These are phyloP conservation scores for Cornus kousa DNA, from an alignment of 148 eudicot genomes.

Conservation along the genomic window DNA sequence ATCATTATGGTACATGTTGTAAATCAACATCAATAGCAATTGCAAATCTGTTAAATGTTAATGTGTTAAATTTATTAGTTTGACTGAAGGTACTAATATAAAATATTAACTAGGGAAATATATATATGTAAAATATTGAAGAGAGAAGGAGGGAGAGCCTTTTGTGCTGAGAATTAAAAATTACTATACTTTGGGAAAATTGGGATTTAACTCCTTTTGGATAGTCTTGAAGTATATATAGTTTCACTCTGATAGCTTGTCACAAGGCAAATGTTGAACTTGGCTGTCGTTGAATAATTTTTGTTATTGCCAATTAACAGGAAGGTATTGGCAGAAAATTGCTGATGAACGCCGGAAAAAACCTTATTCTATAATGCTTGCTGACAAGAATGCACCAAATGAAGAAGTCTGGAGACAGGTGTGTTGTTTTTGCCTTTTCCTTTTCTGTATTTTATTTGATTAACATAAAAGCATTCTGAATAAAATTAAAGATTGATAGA, in stretches of 20 bases:
- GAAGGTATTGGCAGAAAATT: slow-evolving; percentile 80
- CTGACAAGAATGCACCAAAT: slow-evolving; percentile 99
- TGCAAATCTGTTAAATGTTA: background rate
- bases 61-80: background rate
- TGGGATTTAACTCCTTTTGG: background rate
- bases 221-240: background rate
- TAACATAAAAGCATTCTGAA: background rate
- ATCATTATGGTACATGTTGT: too few relatives aligned
- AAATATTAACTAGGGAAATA: too few relatives aligned
- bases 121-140: too few relatives aligned
- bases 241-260: background rate
- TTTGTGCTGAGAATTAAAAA: too few relatives aligned
- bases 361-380: slow-evolving; percentile 77
- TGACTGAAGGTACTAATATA: too few relatives aligned
- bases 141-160: too few relatives aligned
- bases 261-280: background rate
- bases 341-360: slow-evolving; percentile 62
- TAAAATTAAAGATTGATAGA: background rate
- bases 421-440: background rate
- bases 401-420: slow-evolving; percentile 98
- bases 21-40: too few relatives aligned
- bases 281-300: background rate
- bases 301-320: slow-evolving; percentile 33
- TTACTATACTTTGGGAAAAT: too few relatives aligned
- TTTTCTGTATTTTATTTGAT: background rate